Conservation (phyloP, 2,329 filamentous ascomycete species). For the Penicillium occitanis region DNA sequence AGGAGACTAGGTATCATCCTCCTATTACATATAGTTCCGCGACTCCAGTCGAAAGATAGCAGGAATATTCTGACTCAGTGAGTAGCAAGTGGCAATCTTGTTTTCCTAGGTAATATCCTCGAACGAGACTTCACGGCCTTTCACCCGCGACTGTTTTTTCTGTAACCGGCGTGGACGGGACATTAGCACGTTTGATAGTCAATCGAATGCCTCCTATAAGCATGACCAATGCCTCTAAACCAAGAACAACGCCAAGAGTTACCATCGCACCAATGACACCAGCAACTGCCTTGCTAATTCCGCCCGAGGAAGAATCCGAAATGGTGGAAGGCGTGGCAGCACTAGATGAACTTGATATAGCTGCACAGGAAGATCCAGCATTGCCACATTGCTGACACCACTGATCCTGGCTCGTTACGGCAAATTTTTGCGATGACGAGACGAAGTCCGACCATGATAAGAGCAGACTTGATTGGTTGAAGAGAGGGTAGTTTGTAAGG, state of each 20-base stretch:
- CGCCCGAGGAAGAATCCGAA: constrained; percentile 26
- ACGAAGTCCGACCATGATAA: constrained; percentile 71
- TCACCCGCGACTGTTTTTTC: background rate
- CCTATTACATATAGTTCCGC: no score
- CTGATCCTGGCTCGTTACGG: constrained; percentile 61
- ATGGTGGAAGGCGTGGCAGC: constrained; percentile 15
- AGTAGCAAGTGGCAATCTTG: background rate
- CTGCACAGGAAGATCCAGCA: constrained; percentile 58
- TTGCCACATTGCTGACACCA: constrained; percentile 80
- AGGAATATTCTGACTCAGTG: no score
- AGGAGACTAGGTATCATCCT: no score
- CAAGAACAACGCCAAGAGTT: constrained; percentile 62
- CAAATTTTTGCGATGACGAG: constrained; percentile 62
- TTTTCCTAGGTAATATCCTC: background rate
- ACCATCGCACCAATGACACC: constrained; percentile 77
- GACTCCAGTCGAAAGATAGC: no score
- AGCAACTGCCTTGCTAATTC: constrained; percentile 69
- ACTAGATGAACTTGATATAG: constrained; percentile 17
- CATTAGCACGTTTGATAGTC: constrained; percentile 50
- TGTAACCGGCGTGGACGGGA: background rate
- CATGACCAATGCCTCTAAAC: constrained; percentile 54
- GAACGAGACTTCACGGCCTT: background rate
- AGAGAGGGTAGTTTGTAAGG: constrained; percentile 59
- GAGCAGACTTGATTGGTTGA: constrained; percentile 55
- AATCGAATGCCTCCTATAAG: constrained; percentile 58